Base-by-base conservation (phyloP, 371 early-diverging fungal genomes). In the Mucor saturninus region DNA sequence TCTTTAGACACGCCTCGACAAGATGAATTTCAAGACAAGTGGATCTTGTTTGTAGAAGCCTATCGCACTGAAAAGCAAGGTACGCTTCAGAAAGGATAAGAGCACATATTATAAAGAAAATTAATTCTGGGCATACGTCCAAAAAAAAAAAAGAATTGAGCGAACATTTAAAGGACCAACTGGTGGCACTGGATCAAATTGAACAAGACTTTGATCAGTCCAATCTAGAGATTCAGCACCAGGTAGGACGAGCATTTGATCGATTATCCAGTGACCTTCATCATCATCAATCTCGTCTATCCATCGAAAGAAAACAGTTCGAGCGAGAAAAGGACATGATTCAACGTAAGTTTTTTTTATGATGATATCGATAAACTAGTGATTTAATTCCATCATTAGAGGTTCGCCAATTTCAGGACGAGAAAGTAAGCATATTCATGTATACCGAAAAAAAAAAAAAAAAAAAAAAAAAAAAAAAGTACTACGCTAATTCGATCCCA, bases 1-100 rank as follows among this genome's bases (percentile, higher is more conserved):
- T 35, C 35, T 28, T 26, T 54, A 40, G 45, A 48, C 4, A 59
- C 60, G 9, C 11, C 42, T 8, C 54, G 53, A 37, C 52, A 53
- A 11, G 2, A 37, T 6, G 21, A 26, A 10, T 50, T 51, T 26
- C 43, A 46, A 29, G n/a, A 56, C 13, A 49, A 40, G n/a, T 75
- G 71, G 74, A 29, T 63, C 43, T 38, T 62, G 37, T 62, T 76
- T 11, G 65, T 61, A 11, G 54, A 69, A 11, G 37, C 68, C 2
- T 74, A 68, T 49, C 62, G 56, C 10, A 35, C 46, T 14, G 70
- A 73, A n/a, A 64, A 67, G 53, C 15, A 76, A 71, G 68, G 76
- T 68, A 71, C 21, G 21, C 21, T 21, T 21, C 21, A 21, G 1
- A 21, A 21, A 21, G 21, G 0, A 21, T 21, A 0, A 21, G 21